Evolutionary conservation across 805 yeast species (phyloP), one percentile per base, ranked within the genome.

Genomic region (Starmerella lactis-condensi): DNA sequence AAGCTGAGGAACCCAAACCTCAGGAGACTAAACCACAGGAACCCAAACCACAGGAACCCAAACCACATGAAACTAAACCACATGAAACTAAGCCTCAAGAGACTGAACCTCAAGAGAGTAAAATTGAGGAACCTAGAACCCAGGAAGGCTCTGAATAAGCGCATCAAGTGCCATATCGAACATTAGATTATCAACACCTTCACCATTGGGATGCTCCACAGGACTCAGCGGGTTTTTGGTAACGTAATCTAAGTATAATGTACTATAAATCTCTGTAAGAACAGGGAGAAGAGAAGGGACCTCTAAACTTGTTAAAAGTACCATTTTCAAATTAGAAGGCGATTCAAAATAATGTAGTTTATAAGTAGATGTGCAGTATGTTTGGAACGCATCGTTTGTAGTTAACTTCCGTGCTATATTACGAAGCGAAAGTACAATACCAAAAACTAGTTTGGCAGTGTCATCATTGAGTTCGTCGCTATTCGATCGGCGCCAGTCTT

Each of bases 311-410:
- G 85, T 71, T 18, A 82, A 52, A 16, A 83, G 48, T 21, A 77
- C 72, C 44, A 85, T 70, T 51, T 78, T 71, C 35, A 83, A 54
- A 22, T 81, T 82, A 1, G 89, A 66, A 4, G 81, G 68, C 1
- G 92, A 70, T 50, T 81, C 93, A 44, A 62, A 66, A 41, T 68
- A 73, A 49, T 85, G 95, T 17, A 79, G 69, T 39, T 83, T 64
- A 52, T 75, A 83, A 38, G 67, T 65, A 2, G 78, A 70, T 1
- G 93, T 78, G 11, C 44, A 37, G 45, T 42, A 59, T 8, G 51
- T 39, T 16, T 47, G 40, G 38, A 58, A 57, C 13, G 38, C 26
- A 39, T 50, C 42, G 47, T 48, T 48, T 38, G 56, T 40, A 26
- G 56, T 50, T 51, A 70, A 47, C 38, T 65, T 72, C n/a, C 68